These are phyloP conservation scores for Arthrobotrys conoides DNA, from an alignment of 2,329 filamentous ascomycete genomes.

Conservation along the genomic window DNA sequence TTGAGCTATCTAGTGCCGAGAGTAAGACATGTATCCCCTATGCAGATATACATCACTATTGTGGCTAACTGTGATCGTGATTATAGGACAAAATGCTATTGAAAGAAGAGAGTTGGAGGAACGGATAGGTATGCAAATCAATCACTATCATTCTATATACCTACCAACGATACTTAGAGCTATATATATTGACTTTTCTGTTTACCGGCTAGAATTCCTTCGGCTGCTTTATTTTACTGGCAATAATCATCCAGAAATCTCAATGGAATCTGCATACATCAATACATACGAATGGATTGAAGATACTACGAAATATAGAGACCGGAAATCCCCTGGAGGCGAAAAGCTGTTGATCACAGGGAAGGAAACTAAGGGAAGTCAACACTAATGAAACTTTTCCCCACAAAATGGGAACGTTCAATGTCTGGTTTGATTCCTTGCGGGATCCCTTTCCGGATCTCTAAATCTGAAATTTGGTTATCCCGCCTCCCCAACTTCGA, in stretches of 20 bases:
- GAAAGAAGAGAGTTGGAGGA: neutral
- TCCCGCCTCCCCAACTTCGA: no score
- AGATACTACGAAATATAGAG: neutral
- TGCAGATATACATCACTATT: neutral
- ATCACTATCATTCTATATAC: neutral
- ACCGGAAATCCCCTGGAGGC: neutral
- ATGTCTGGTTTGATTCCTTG: constrained; percentile 6
- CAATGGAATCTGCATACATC: neutral
- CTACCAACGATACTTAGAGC: neutral
- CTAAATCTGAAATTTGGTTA: no score
- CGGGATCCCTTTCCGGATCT: constrained; percentile 51
- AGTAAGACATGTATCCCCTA: neutral
- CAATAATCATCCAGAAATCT: neutral
- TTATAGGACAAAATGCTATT: neutral
- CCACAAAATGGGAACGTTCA: neutral
- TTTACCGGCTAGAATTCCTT: neutral
- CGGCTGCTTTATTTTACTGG: neutral
- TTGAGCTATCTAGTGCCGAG: neutral
- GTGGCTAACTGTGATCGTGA: neutral
- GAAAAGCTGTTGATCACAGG: constrained; percentile 40
- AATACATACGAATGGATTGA: constrained; percentile 4
- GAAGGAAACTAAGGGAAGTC: constrained; percentile 61
- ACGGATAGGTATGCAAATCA: neutral
- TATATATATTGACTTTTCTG: neutral
- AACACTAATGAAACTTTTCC: constrained; percentile 35